Conservation (phyloP, 345 rosid genomes). For the Hibiscus trionum region DNA sequence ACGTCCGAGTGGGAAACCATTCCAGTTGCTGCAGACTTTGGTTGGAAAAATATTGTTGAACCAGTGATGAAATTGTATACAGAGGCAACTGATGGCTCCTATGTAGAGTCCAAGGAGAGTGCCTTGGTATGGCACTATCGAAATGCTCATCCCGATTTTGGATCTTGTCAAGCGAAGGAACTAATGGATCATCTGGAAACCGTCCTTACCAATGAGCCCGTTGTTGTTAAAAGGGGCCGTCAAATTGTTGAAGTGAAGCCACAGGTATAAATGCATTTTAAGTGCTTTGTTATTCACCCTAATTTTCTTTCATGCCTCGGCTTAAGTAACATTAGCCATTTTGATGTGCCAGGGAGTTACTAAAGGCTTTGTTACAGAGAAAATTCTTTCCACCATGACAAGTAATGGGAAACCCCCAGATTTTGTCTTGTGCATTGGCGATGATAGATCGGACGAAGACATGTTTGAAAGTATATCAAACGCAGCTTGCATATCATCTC, state of each 20-base stretch:
- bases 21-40: conserved; percentile 28
- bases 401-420: conserved; percentile 35
- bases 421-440: conserved; percentile 57
- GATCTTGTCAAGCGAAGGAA: conserved; percentile 58
- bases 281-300: background rate
- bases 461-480: conserved; percentile 48
- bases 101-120: conserved; percentile 49
- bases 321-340: background rate
- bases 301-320: background rate
- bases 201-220: conserved; percentile 54
- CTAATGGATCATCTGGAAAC: conserved; percentile 56
- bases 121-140: conserved; percentile 55
- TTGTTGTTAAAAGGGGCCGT: conserved; percentile 52
- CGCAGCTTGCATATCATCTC: conserved; percentile 17
- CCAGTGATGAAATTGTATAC: conserved; percentile 53
- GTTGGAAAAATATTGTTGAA: conserved; percentile 43
- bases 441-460: conserved; percentile 58
- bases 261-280: conserved; percentile 27
- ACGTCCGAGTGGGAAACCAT: conserved; percentile 1
- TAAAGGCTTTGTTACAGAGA: conserved; percentile 48
- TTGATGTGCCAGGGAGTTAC: conserved; percentile 35
- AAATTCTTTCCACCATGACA: conserved; percentile 37
- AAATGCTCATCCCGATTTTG: conserved; percentile 47
- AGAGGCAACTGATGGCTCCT: conserved; percentile 57
- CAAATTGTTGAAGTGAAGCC: conserved; percentile 59